Conservation (phyloP, 2,329 filamentous ascomycete genomes). For the Ascocoryne sarcoides region DNA sequence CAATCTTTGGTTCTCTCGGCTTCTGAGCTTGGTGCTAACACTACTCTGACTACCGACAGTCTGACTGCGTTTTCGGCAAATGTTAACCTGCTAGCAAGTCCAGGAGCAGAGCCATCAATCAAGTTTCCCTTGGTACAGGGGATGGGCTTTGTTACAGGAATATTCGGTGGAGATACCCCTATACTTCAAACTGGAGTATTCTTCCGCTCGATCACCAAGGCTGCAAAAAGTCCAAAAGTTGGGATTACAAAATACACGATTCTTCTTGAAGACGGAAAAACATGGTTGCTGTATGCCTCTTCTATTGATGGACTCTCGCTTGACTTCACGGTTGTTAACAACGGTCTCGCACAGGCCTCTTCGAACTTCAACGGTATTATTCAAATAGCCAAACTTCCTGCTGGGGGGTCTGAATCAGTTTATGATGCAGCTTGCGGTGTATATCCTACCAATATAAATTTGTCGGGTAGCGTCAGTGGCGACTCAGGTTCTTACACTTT, state of each 20-base stretch:
- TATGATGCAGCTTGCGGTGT: slow-evolving; percentile 71
- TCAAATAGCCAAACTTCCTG: slow-evolving; percentile 73
- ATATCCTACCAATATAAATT: slow-evolving; percentile 55
- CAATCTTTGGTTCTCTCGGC: slow-evolving; percentile 77
- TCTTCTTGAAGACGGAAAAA: slow-evolving; percentile 59
- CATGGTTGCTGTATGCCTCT: slow-evolving; percentile 76
- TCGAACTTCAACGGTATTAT: slow-evolving; percentile 66
- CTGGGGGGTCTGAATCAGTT: slow-evolving; percentile 45
- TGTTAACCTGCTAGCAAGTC: slow-evolving; percentile 53
- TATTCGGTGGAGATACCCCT: slow-evolving; percentile 64
- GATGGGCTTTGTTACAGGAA: slow-evolving; percentile 75
- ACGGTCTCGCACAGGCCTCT: slow-evolving; percentile 54
- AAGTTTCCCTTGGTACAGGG: slow-evolving; percentile 82
- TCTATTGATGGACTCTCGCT: slow-evolving; percentile 49
- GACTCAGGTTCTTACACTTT: slow-evolving; percentile 64
- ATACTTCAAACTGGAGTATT: slow-evolving; percentile 66
- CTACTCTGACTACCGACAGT: slow-evolving; percentile 44
- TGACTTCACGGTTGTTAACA: slow-evolving; percentile 59
- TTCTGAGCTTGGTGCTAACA: slow-evolving; percentile 55
- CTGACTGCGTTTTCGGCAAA: slow-evolving; percentile 53
- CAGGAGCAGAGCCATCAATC: slow-evolving; percentile 49
- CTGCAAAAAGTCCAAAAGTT: slow-evolving; percentile 46
- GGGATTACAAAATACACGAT: slow-evolving; percentile 70
- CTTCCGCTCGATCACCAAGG: slow-evolving; percentile 58
- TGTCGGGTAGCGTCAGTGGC: slow-evolving; percentile 55